Evolutionary conservation across 768 basidiomycete genomes (phyloP).

Genomic region (Panellus pusillus): DNA sequence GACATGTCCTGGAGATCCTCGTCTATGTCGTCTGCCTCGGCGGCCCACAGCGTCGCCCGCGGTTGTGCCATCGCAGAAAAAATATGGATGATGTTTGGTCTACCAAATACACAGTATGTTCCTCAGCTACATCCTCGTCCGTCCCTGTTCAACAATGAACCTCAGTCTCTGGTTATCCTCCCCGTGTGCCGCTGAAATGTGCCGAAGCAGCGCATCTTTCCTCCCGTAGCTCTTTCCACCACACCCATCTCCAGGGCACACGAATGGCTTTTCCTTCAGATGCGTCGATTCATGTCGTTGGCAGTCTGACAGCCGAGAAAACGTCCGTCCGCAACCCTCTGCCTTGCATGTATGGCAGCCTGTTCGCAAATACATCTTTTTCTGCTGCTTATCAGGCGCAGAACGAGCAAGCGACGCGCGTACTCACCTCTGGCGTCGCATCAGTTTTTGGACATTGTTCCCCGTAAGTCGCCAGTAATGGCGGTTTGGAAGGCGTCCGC

Average conservation of each 20-base stretch:
- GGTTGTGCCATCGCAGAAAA: slow-evolving; percentile 55
- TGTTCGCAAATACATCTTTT: not conserved
- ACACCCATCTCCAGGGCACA: not conserved
- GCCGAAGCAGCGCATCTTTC: not conserved
- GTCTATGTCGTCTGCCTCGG: slow-evolving; percentile 71
- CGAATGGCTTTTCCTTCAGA: not conserved
- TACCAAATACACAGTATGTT: no score
- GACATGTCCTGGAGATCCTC: slow-evolving; percentile 70
- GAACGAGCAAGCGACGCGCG: not conserved
- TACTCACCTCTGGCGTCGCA: not conserved
- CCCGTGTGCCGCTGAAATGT: not conserved
- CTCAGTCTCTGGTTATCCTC: not conserved
- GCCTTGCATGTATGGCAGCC: no score
- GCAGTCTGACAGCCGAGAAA: not conserved
- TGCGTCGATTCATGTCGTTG: not conserved
- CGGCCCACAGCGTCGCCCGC: slow-evolving; percentile 71
- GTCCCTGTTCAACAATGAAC: not conserved
- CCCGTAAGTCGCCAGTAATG: no score
- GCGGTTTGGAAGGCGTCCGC: no score
- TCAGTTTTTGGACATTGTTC: not conserved
- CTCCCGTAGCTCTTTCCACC: not conserved
- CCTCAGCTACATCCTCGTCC: no score
- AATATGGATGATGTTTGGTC: slow-evolving; percentile 8
- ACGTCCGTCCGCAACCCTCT: not conserved
- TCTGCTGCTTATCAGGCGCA: not conserved